A percentile compares a stretch with the other conserved stretches of the same genome.
Evolutionary conservation across 257 asterid species (phyloP).

Genomic region (Solanum ossicruentum): DNA sequence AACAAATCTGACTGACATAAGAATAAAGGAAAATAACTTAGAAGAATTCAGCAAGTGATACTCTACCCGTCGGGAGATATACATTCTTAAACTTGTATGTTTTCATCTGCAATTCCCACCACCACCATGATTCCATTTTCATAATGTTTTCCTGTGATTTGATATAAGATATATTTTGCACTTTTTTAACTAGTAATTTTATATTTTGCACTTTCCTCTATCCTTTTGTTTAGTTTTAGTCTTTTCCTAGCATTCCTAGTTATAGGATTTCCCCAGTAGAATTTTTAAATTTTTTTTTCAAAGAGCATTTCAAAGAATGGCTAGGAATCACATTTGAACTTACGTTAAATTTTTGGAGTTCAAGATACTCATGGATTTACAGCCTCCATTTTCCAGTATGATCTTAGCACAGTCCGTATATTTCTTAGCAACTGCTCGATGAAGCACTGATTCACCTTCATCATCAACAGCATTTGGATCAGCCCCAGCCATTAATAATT

Average conservation of each 20-base stretch:
- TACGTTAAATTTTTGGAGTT: slow-evolving; percentile 88
- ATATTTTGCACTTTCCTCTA: background rate
- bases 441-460: slow-evolving; percentile 98
- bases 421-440: slow-evolving; percentile 93
- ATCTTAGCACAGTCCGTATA: slow-evolving; percentile 82
- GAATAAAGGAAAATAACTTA: background rate
- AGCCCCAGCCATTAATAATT: slow-evolving; percentile 84
- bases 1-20: background rate
- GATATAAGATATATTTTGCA: background rate
- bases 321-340: slow-evolving; percentile 21
- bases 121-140: background rate
- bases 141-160: background rate
- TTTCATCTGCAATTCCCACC: background rate
- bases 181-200: background rate
- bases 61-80: background rate
- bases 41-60: background rate
- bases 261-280: background rate
- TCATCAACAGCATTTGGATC: slow-evolving; percentile 98
- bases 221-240: background rate
- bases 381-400: slow-evolving; percentile 94
- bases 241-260: background rate
- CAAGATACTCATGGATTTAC: slow-evolving; percentile 78
- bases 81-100: background rate
- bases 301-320: background rate
- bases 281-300: background rate